Evolutionary conservation across 2,329 filamentous ascomycete genomes (phyloP), one percentile per base, ranked within the genome.

Genomic region (Aspergillus niger): DNA sequence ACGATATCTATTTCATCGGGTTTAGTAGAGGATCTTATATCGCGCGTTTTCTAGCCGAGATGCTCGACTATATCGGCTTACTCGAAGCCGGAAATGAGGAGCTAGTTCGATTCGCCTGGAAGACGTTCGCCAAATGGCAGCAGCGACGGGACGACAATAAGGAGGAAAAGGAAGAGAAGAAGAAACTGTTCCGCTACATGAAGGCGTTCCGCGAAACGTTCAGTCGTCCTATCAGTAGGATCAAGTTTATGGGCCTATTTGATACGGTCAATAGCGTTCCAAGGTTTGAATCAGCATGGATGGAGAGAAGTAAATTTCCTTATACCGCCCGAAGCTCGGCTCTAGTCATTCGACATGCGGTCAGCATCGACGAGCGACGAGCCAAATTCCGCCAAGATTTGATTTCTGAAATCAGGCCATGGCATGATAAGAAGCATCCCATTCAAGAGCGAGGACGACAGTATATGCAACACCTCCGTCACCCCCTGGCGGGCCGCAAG

Each of bases 31-130:
- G 89, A 17, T 84, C 89, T 1, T 91, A 91, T 68, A 89, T 90
- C 47, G 89, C 89, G 0, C 85, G 89, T 2, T 91, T 91, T 69
- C 77, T 92, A 0, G 90, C 91, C 0, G 91, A 95, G 70, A 94
- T 94, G 91, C 82, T 95, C 6, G 91, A 95, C 69, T 88, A 91
- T 66, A 87, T 95, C 57, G 91, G 92, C 1, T 81, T 96, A 0
- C 81, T 96, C 13, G 89, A 88, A 11, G 88, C 90, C 55, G 91
- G 91, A 10, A 96, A 96, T 67, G 90, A 96, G 70, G 91, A 95
- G 67, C 89, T 95, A 87, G 87, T 91, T 55, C 82, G 84, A 3
- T 96, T 96, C 72, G 91, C 90, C 0, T 95, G 91, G 91, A 92
- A 79, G 65, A 77, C 75, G 5, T 79, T 79, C 50, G 71, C 76